Evolutionary conservation across 1,284 basidiomycete genomes (phyloP), one percentile per base, ranked within the genome.

Genomic region (Pseudozyma flocculosa): DNA sequence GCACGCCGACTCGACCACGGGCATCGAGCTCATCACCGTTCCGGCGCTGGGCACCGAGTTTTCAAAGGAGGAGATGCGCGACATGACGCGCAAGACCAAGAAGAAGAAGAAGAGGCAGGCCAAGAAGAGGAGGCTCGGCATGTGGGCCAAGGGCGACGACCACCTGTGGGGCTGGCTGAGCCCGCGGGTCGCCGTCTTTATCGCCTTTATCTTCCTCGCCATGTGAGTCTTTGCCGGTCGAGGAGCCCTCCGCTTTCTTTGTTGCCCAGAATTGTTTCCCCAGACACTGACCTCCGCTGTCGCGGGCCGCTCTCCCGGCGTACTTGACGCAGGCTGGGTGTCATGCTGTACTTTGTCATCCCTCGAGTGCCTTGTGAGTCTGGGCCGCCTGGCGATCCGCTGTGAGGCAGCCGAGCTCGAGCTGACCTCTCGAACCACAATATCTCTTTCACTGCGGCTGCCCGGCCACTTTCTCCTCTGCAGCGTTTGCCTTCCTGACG

Each of bases 11-110:
- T 49, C 52, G 4, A 54, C 50, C 22, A 56, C 58, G 1, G 69
- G 67, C 17, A 73, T 74, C 52, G 72, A 74, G 43, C 62, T 74
- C 50, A 66, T 73, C 56, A 74, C 72, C 19, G 72, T 74, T 14
- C 70, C 72, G n/a, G 72, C 68, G 2, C 55, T 74, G 9, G 72
- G 72, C 24, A 51, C 54, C 24, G 72, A 74, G 42, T 74, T 55
- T 48, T 67, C 68, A 8, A 57, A 71, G 21, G 61, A 69, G 43
- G 72, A 74, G 48, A 32, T 68, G 19, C 50, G 52, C 17, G 48
- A 47, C 17, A 74, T 73, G 72, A 64, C 54, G 13, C 48, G 59
- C 13, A 34, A 21, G 7, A 42, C 45, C 8, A 61, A 63, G 37
- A 49, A 62, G 11, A 54, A 53, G 15, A 46, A 43, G 23, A 66